Evolutionary conservation across 106 monocot species (phyloP), one percentile per base, ranked within the genome.

Genomic region (Dioscorea alata): DNA sequence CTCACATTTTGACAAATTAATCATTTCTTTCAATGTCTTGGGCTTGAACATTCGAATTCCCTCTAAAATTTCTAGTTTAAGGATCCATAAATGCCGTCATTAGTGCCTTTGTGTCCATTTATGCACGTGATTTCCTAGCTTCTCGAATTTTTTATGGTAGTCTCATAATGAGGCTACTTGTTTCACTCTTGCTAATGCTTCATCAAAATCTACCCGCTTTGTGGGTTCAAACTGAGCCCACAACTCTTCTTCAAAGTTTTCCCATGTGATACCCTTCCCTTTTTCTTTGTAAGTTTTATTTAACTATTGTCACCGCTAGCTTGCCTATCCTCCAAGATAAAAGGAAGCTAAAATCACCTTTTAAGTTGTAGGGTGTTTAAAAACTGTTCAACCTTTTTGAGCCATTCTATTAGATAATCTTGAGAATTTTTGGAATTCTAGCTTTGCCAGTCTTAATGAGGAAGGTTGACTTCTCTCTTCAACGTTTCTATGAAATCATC

Each of bases 241-340:
- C 53, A 53, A 10, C 14, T 53, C 53, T n/a, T 53, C 53, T 13
- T 53, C 53, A 53, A 51, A 54, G 6, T 8, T 53, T 23, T 50
- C 20, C 25, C 25, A 19, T 23, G 50, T 53, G 7, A 53, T 13
- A n/a, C n/a, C n/a, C n/a, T n/a, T n/a, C n/a, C n/a, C n/a, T n/a
- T n/a, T n/a, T n/a, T n/a, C n/a, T n/a, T n/a, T n/a, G n/a, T n/a
- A n/a, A n/a, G n/a, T n/a, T n/a, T 53, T 4, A 4, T 23, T 22
- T 2, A 16, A 4, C 67, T 51, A 67, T 24, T 52, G 50, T 25
- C 22, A 72, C 63, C 63, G 63, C 13, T 48, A 48, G 13, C 42
- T 49, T 4, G 61, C 71, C 49, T 59, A 21, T 9, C 63, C 72
- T 33, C 63, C 63, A 2, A 61, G 33, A 25, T 71, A 60, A 17